Percentiles rank a stretch among this genome's conserved stretches.
These are phyloP conservation scores for Lablab purpureus DNA, from an alignment of 306 rosid species.

Conservation along the genomic window DNA sequence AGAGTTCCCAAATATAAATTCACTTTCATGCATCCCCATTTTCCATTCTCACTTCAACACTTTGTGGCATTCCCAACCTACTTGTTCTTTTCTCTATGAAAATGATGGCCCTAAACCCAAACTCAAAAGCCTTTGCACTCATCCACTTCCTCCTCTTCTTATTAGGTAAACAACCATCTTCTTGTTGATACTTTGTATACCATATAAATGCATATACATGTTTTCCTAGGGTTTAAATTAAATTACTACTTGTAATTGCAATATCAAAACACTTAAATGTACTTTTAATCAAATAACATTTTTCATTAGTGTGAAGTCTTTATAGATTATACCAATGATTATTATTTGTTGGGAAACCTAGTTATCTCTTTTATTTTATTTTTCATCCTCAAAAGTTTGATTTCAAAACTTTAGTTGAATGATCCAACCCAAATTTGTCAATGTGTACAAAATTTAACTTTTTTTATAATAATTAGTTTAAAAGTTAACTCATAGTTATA, in stretches of 20 bases:
- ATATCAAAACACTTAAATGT: background rate
- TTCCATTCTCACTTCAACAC: background rate
- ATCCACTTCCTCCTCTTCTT: conserved; percentile 40
- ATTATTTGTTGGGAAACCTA: too few species aligned
- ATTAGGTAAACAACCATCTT: conserved; percentile 46
- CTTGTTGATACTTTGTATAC: background rate
- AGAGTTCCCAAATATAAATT: conserved; percentile 33
- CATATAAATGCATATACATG: too few species aligned
- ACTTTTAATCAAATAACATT: too few species aligned
- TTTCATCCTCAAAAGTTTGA: too few species aligned
- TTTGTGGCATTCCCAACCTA: background rate
- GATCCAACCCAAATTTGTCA: too few species aligned
- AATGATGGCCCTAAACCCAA: conserved; percentile 44
- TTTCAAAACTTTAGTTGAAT: too few species aligned
- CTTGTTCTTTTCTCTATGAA: background rate
- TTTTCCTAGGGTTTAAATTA: background rate
- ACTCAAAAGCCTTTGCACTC: conserved; percentile 39
- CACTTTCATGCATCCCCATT: background rate
- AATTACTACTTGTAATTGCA: background rate
- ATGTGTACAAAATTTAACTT: too few species aligned
- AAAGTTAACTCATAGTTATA: too few species aligned
- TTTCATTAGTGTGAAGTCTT: too few species aligned
- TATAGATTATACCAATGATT: too few species aligned
- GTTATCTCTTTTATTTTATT: too few species aligned
- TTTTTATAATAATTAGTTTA: background rate